Evolutionary conservation across 768 basidiomycete species (phyloP).

Genomic region (Postia placenta): DNA sequence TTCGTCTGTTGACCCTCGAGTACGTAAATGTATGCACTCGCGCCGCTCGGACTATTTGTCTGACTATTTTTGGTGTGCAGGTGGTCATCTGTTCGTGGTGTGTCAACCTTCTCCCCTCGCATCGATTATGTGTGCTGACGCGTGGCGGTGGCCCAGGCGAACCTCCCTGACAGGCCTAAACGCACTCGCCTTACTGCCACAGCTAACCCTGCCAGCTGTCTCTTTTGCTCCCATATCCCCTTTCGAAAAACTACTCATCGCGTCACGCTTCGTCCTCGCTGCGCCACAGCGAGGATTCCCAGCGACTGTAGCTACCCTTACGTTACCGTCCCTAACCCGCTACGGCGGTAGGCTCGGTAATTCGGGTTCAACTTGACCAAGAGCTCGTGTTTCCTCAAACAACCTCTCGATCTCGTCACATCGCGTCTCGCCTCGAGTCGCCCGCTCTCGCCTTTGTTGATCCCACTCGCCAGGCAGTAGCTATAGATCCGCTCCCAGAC

Average conservation of each 20-base stretch:
- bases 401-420: conserved; percentile 18
- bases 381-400: conserved; percentile 10
- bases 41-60: too few species aligned
- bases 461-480: background rate
- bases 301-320: conserved; percentile 45
- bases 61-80: conserved; percentile 28
- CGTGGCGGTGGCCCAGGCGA: conserved; percentile 43
- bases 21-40: conserved; percentile 28
- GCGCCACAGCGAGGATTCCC: conserved; percentile 61
- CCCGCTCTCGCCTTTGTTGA: background rate
- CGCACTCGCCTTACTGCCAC: conserved; percentile 1
- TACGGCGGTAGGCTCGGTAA: conserved; percentile 78
- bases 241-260: conserved; percentile 6
- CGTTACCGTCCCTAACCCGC: conserved; percentile 53
- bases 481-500: background rate
- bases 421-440: background rate
- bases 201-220: conserved; percentile 6
- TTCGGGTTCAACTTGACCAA: conserved; percentile 32
- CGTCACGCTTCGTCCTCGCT: conserved; percentile 51
- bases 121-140: background rate
- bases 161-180: conserved; percentile 62
- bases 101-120: conserved; percentile 18
- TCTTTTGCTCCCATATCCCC: conserved; percentile 8
- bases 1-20: conserved; percentile 79
- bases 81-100: conserved; percentile 79